Conservation (phyloP, 177 flowering plant species). For the Telopea speciosissima region DNA sequence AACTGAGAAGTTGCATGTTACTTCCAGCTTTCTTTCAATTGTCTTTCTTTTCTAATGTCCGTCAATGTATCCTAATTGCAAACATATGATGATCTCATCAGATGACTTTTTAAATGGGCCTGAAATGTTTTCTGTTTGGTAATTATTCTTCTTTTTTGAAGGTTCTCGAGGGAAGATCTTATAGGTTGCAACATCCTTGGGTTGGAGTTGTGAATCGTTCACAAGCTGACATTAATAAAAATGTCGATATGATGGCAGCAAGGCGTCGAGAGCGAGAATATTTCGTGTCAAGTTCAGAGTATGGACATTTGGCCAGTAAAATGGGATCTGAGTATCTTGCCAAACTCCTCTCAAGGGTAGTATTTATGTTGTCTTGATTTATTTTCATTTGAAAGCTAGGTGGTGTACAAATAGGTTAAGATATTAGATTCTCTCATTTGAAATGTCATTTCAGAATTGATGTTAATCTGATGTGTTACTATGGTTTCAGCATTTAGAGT, state of each 20-base stretch:
- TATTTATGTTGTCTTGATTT: background rate
- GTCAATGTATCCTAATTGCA: background rate
- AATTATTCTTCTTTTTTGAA: conserved; percentile 17
- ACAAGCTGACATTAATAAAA: conserved; percentile 85
- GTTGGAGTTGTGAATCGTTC: conserved; percentile 94
- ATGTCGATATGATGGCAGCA: conserved; percentile 85
- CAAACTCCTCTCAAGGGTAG: conserved; percentile 81
- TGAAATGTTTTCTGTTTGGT: background rate
- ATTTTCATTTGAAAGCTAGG: background rate
- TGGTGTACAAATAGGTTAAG: background rate
- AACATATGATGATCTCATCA: background rate
- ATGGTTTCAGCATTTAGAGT: conserved; percentile 69
- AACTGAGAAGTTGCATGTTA: too few relatives aligned
- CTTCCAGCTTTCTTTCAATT: background rate
- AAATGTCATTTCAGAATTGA: background rate
- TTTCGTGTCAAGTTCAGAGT: conserved; percentile 74
- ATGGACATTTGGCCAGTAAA: conserved; percentile 60
- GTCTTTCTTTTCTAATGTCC: background rate
- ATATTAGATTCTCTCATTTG: background rate
- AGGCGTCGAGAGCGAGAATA: conserved; percentile 77
- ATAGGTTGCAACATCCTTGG: conserved; percentile 82
- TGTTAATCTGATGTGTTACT: conserved; percentile 3
- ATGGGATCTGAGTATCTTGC: conserved; percentile 99
- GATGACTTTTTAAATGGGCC: background rate
- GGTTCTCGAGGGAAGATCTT: conserved; percentile 95